Base-by-base conservation (phyloP, 2,329 filamentous ascomycete species). In the Xylariaceae sp. region DNA sequence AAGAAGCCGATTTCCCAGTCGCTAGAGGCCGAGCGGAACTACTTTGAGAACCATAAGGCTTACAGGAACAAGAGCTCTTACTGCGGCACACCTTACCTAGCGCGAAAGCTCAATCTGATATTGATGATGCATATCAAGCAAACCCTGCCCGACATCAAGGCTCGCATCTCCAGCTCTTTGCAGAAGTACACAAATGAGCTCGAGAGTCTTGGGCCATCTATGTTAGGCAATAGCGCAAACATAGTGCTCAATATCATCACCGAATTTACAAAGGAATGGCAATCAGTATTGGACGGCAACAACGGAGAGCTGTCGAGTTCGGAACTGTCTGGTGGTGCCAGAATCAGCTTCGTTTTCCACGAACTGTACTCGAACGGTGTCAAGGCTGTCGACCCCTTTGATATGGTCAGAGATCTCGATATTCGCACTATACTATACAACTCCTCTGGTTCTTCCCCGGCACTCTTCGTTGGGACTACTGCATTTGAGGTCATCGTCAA, bases 121-220 rank as follows among this genome's bases (percentile, higher is more conserved):
- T 78, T 98, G 55, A 97, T 98, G 91, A 98, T 98, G 93, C 93
- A 98, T 73, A 98, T 98, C 74, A 98, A 98, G 71, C 91, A 98
- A 72, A 98, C 93, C 2, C 79, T 98, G 12, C 93, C 93, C 31
- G 93, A 98, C 62, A 98, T 98, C 74, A 98, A 98, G 72, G 89
- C 87, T 12, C 86, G 94, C 50, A 98, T 98, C 56, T 80, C 87
- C n/a, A 86, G 87, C 53, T 96, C 91, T 12, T 74, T 98, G 45
- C 85, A 90, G 62, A 98, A 98, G 64, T 98, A 98, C 67, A 74
- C 79, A 3, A 68, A 81, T 32, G 93, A 98, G 66, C 77, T 98
- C 17, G 73, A 80, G 42, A 81, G 83, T 48, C 76, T 98, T 11
- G 93, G 94, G 17, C 91, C 95, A 50, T 96, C 90, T 11, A 86